Conservation (phyloP, 73 alveolate genomes). For the Blepharisma japonicum region DNA sequence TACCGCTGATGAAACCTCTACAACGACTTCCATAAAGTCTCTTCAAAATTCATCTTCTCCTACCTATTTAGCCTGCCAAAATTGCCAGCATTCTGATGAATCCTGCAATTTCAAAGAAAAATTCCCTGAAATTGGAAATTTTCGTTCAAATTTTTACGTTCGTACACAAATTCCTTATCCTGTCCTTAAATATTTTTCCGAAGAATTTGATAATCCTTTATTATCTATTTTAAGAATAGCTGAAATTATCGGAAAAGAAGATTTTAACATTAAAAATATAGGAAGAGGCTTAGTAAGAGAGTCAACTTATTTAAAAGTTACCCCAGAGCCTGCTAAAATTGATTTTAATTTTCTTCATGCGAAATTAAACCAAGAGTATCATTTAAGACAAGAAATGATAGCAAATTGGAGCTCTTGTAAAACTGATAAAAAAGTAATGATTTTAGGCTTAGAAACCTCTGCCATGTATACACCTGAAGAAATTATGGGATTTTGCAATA, state of each 20-base stretch:
- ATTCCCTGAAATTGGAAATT: slow-evolving; percentile 20
- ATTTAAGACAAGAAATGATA: too few relatives aligned
- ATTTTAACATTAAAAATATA: too few relatives aligned
- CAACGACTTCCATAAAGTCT: too few relatives aligned
- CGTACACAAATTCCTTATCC: neutral
- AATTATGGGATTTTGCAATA: neutral
- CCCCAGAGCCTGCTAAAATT: too few relatives aligned
- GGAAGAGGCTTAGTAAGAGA: too few relatives aligned
- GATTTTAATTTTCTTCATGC: too few relatives aligned
- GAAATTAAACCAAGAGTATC: too few relatives aligned
- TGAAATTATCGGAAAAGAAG: neutral
- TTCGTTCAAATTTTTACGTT: neutral
- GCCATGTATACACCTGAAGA: neutral
- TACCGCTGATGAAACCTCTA: neutral
- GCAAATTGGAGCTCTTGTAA: too few relatives aligned
- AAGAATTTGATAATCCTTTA: neutral
- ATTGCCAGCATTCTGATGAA: neutral
- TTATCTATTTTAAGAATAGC: neutral
- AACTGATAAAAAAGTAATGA: too few relatives aligned
- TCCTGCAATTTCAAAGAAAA: neutral
- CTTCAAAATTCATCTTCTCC: too few relatives aligned
- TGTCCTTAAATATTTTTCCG: neutral
- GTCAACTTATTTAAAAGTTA: too few relatives aligned
- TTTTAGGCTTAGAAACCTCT: too few relatives aligned
- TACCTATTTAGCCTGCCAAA: neutral